phyloP scores from a whole-genome alignment of 1,284 basidiomycete species.

The Ustilago xerochloae region DNA sequence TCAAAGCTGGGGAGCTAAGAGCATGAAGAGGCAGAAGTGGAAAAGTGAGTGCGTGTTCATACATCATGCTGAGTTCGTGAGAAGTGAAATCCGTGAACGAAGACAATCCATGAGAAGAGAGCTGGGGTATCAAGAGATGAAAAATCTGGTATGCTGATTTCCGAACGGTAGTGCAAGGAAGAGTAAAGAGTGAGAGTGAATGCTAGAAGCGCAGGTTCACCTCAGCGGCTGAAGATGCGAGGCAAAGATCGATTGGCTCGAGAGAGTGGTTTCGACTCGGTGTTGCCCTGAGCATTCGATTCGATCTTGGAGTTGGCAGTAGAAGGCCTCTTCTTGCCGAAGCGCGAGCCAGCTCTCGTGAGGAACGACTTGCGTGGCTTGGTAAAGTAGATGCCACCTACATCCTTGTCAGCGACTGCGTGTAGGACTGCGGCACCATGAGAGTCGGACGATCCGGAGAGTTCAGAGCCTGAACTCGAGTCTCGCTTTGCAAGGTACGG shows the following conservation, averaged over 20 bases:
- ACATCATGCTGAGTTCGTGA: background rate
- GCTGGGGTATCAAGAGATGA: constrained; percentile 3
- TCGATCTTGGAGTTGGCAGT: constrained; percentile 1
- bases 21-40: background rate
- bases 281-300: background rate
- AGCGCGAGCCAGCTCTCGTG: constrained; percentile 21
- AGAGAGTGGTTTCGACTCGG: constrained; percentile 6
- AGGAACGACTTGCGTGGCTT: constrained; percentile 21
- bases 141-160: constrained; percentile 9
- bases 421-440: constrained; percentile 16
- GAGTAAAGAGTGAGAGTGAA: background rate
- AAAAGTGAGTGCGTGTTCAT: too few species aligned
- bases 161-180: background rate
- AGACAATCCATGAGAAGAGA: background rate
- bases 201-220: background rate
- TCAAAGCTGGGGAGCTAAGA: too few species aligned
- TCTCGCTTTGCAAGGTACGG: constrained; percentile 38
- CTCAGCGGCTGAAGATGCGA: constrained; percentile 27
- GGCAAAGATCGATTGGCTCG: constrained; percentile 13
- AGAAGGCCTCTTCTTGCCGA: constrained; percentile 18
- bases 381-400: constrained; percentile 26
- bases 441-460: constrained; percentile 31
- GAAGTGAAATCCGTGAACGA: background rate
- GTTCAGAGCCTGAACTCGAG: constrained; percentile 36
- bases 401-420: constrained; percentile 21